These are phyloP conservation scores for Gloeostereum incarnatum DNA, from an alignment of 768 basidiomycete genomes.

Conservation along the genomic window DNA sequence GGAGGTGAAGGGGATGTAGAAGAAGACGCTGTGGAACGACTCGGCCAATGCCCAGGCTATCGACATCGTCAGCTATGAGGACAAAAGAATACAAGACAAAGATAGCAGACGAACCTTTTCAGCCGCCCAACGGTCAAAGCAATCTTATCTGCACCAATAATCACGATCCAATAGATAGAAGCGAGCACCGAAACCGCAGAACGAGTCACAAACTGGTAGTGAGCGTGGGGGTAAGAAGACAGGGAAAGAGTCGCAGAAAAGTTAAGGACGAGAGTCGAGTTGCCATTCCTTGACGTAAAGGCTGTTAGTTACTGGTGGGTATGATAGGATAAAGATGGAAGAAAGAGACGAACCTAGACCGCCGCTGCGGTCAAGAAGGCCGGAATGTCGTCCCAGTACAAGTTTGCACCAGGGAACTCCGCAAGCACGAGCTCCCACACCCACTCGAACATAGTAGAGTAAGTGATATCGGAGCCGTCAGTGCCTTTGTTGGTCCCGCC, in stretches of 20 bases:
- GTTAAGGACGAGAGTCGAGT: not conserved
- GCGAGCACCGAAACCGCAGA: no score
- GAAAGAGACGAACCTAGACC: slow-evolving; percentile 8
- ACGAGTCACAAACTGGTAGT: no score
- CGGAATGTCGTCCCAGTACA: slow-evolving; percentile 7
- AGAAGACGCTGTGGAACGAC: no score
- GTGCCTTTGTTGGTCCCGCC: slow-evolving; percentile 13
- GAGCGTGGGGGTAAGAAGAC: no score
- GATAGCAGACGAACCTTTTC: no score
- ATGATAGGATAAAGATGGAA: slow-evolving; percentile 2
- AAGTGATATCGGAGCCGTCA: slow-evolving; percentile 16
- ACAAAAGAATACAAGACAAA: no score
- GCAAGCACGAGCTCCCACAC: slow-evolving; percentile 12
- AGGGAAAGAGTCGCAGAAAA: slow-evolving; percentile 1
- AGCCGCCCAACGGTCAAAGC: no score
- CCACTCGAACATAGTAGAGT: slow-evolving; percentile 20
- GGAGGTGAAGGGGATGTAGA: no score
- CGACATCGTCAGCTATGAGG: no score
- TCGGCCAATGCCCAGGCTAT: no score
- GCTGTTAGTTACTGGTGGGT: not conserved
- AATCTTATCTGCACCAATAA: no score
- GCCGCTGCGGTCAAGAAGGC: not conserved
- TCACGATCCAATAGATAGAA: no score
- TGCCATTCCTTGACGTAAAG: not conserved
- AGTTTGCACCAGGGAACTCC: slow-evolving; percentile 14